Evolutionary conservation across 331 rosid genomes (phyloP).

Genomic region (Ulmus americana): DNA sequence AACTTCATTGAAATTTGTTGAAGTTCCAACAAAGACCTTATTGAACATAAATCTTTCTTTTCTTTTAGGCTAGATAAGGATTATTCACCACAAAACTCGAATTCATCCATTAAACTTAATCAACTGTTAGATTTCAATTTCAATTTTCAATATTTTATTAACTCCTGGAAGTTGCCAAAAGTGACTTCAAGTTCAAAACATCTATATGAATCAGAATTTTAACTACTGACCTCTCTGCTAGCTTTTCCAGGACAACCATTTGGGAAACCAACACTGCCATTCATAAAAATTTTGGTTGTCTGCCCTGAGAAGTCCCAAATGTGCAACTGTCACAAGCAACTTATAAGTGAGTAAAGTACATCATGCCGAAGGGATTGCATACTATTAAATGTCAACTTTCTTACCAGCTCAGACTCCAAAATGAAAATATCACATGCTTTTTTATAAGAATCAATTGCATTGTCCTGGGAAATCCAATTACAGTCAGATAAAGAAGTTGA

Average conservation of each 20-base stretch:
- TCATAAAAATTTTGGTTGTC: slow-evolving; percentile 54
- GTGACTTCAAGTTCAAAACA: background rate
- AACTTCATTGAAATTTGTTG: too few species aligned
- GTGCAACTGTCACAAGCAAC: slow-evolving; percentile 52
- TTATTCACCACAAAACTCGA: too few species aligned
- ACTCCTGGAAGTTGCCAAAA: too few species aligned
- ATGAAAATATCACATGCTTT: slow-evolving; percentile 60
- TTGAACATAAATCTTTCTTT: background rate
- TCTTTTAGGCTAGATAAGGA: background rate
- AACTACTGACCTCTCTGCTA: slow-evolving; percentile 52
- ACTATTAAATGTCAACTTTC: slow-evolving; percentile 31
- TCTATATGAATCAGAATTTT: background rate
- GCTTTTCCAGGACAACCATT: slow-evolving; percentile 38
- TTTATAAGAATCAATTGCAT: slow-evolving; percentile 41
- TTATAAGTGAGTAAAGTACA: slow-evolving; percentile 18
- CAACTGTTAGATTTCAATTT: background rate
- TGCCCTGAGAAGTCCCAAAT: slow-evolving; percentile 95
- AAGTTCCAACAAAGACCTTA: too few species aligned
- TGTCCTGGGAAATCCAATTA: slow-evolving; percentile 57
- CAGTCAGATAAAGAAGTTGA: slow-evolving; percentile 16
- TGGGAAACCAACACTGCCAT: slow-evolving; percentile 36
- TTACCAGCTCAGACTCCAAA: slow-evolving; percentile 50
- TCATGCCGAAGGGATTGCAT: slow-evolving; percentile 4
- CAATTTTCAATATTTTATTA: background rate
- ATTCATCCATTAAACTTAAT: too few species aligned